Conservation (phyloP, 768 basidiomycete genomes). For the Pisolithus tinctorius region DNA sequence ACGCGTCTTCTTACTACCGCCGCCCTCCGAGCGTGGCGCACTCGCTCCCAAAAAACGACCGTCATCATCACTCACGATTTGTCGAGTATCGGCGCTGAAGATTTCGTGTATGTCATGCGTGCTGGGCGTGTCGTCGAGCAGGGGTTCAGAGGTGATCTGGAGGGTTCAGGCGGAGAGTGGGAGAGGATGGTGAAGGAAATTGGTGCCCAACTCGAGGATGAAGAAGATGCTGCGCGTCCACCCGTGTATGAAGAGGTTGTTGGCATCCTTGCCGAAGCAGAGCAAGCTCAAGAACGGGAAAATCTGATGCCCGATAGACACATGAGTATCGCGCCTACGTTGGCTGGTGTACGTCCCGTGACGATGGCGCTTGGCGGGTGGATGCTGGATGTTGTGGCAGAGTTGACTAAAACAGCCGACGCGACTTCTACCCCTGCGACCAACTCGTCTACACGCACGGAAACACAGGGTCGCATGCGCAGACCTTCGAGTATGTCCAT, state of each 20-base stretch:
- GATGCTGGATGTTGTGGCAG: conserved; percentile 79
- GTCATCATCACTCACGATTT: conserved; percentile 85
- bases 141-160: conserved; percentile 80
- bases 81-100: conserved; percentile 61
- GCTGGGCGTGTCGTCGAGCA: conserved; percentile 78
- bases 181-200: conserved; percentile 61
- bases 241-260: conserved; percentile 35
- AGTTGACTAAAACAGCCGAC: conserved; percentile 39
- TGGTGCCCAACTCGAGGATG: conserved; percentile 39
- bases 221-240: conserved; percentile 9
- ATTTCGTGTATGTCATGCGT: conserved; percentile 92
- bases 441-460: conserved; percentile 16
- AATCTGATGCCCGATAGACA: conserved; percentile 28
- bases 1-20: conserved; percentile 82
- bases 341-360: conserved; percentile 40
- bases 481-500: conserved; percentile 32
- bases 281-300: conserved; percentile 22
- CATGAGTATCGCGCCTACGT: conserved; percentile 34
- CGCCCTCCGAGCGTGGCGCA: conserved; percentile 54
- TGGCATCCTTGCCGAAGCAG: conserved; percentile 27
- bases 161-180: conserved; percentile 60
- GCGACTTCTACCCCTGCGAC: conserved; percentile 13
- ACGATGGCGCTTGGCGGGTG: conserved; percentile 57
- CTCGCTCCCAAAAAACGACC: conserved; percentile 54
- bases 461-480: conserved; percentile 5